These are phyloP conservation scores for Coniochaeta ligniaria DNA, from an alignment of 2,329 filamentous ascomycete genomes.

Conservation along the genomic window DNA sequence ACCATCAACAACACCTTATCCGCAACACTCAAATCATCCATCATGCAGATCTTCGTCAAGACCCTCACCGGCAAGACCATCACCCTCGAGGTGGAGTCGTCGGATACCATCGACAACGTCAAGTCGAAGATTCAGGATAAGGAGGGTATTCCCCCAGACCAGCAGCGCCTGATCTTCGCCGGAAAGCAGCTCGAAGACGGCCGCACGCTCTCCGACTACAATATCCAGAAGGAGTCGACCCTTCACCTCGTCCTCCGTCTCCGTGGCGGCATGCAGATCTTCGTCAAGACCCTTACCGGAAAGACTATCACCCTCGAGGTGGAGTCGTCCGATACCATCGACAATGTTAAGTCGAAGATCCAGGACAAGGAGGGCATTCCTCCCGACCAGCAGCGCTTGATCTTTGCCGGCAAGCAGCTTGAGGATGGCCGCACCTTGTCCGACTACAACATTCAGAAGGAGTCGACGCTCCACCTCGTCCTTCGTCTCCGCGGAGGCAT, in stretches of 20 bases:
- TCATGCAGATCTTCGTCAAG: constrained; percentile 10
- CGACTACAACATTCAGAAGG: constrained; percentile 96
- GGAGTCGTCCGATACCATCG: constrained; percentile 83
- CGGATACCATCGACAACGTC: constrained; percentile 78
- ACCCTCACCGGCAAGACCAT: constrained; percentile 80
- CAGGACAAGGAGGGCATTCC: constrained; percentile 98
- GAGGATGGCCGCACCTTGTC: constrained; percentile 87
- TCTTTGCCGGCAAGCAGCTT: constrained; percentile 93
- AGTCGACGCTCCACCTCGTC: constrained; percentile 77
- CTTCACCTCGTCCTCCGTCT: constrained; percentile 72
- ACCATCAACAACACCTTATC: neutral
- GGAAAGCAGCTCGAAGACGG: constrained; percentile 41
- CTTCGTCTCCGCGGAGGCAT: constrained; percentile 85
- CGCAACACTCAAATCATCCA: constrained; percentile 7
- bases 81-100: constrained; percentile 71
- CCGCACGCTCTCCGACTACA: constrained; percentile 48
- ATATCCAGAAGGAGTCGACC: constrained; percentile 58
- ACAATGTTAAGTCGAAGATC: constrained; percentile 96
- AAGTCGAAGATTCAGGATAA: constrained; percentile 90
- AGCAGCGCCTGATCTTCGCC: constrained; percentile 79
- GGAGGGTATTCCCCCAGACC: constrained; percentile 81
- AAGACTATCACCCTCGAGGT: constrained; percentile 94
- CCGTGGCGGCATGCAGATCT: constrained; percentile 60
- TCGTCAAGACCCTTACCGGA: constrained; percentile 81
- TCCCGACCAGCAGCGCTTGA: constrained; percentile 90